Percentiles rank a stretch among this genome's conserved stretches.
phyloP scores from a whole-genome alignment of 2,329 filamentous ascomycete genomes.

The Colletotrichum euphorbiae region DNA sequence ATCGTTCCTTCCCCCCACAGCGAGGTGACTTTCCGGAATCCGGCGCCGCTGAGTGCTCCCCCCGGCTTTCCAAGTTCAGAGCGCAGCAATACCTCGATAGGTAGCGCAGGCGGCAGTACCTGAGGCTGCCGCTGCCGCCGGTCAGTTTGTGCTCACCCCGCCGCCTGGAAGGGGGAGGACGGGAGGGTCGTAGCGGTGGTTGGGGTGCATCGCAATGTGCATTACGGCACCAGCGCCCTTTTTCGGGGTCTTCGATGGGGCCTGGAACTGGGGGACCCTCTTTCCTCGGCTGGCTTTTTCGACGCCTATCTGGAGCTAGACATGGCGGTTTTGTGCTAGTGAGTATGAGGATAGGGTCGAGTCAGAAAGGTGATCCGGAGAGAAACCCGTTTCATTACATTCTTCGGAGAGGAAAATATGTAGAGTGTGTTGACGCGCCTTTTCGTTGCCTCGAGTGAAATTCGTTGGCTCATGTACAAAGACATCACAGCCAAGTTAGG shows the following conservation, averaged over 20 bases:
- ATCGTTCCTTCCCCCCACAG: neutral
- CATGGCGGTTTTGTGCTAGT: slow-evolving; percentile 14
- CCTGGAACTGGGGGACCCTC: no score
- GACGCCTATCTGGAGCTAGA: slow-evolving; percentile 15
- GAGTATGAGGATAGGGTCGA: neutral
- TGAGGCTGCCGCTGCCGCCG: no score
- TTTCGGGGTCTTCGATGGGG: neutral
- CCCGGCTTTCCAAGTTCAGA: no score
- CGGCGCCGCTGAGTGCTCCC: no score
- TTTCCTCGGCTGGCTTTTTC: neutral
- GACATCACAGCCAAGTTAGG: neutral
- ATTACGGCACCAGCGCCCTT: neutral
- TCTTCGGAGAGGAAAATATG: neutral
- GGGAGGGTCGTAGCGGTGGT: neutral
- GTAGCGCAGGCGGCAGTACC: no score
- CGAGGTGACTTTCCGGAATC: no score
- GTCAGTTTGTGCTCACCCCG: no score
- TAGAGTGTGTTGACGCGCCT: neutral
- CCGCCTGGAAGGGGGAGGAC: neutral
- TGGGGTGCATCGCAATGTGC: no score
- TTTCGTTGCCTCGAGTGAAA: neutral
- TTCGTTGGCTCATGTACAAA: slow-evolving; percentile 1
- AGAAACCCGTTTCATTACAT: slow-evolving; percentile 17
- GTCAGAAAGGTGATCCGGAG: neutral
- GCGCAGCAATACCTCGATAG: no score